Base-by-base conservation (phyloP, 2,329 filamentous ascomycete species). In the Lecanosticta acicola region DNA sequence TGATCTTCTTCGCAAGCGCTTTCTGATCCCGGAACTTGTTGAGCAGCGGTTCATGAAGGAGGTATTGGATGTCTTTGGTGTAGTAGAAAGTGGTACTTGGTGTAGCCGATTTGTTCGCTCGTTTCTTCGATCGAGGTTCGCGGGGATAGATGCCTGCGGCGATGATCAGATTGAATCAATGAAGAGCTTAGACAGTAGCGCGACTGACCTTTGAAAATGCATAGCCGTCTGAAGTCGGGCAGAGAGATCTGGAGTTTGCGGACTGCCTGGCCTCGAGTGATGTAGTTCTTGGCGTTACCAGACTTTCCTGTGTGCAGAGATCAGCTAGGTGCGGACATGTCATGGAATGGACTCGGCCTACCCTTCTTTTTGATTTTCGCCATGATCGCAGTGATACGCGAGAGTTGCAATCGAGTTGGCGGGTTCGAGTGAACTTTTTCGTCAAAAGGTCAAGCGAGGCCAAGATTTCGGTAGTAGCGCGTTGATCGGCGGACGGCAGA, bases 21-120 rank as follows among this genome's bases (percentile, higher is more conserved):
- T 98, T 98, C 69, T 97, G 93, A 54, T 98, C 93, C 66, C 93
- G 85, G 74, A 98, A 97, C 69, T 94, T 96, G 61, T 82, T 79
- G 48, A 98, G 78, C 4, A 98, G 79, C 21, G 93, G 94, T 71
- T 98, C 93, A 70, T 98, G 93, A 49, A 97, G 83, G 42, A 98
- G 84, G 64, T 96, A 98, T 71, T 97, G 91, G 59, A 98, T 96
- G 67, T 98, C 93, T 75, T 94, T 95, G 66, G 90, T 81, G 70
- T 83, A 84, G 72, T 84, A 84, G 67, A 97, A 98, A 52, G 93
- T 98, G 20, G 91, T 97, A 45, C 85, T 90, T 51, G 85, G 83
- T 29, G 87, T 95, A 19, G 89, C 82, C 49, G 87, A 88, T 71
- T 94, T 95, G 65, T 85, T 87, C 34, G 87, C 93, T 79, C 96